Evolutionary conservation across 306 rosid genomes (phyloP).

Genomic region (Calophaca sinica): DNA sequence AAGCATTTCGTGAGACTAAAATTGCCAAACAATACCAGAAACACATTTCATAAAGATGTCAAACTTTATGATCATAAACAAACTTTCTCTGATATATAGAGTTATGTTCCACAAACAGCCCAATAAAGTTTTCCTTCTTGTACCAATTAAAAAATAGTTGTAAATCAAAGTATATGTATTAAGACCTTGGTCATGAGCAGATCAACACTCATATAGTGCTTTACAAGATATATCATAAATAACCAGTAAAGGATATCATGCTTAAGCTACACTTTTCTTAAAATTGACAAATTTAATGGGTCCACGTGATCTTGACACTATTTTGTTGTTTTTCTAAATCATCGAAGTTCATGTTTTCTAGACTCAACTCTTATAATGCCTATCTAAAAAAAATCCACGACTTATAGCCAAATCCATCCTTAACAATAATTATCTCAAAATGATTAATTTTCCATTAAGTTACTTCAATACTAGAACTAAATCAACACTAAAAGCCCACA

Average conservation of each 20-base stretch:
- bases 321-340: too few relatives aligned
- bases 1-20: constrained; percentile 14
- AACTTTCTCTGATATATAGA: not conserved
- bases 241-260: constrained; percentile 1
- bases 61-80: constrained; percentile 27
- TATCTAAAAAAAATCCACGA: too few relatives aligned
- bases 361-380: too few relatives aligned
- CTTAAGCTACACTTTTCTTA: constrained; percentile 1
- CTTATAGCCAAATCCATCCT: too few relatives aligned
- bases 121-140: too few relatives aligned
- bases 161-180: not conserved
- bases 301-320: constrained; percentile 7
- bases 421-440: too few relatives aligned
- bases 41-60: constrained; percentile 23
- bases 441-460: too few relatives aligned
- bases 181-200: not conserved
- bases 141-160: not conserved
- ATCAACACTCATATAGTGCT: not conserved
- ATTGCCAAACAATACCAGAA: constrained; percentile 6
- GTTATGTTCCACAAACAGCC: too few relatives aligned
- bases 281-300: not conserved
- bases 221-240: constrained; percentile 6
- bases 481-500: too few relatives aligned
- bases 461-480: too few relatives aligned
- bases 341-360: not conserved